Evolutionary conservation across 2,329 filamentous ascomycete genomes (phyloP), one percentile per base, ranked within the genome.

Genomic region (Macroventuria anomochaeta): DNA sequence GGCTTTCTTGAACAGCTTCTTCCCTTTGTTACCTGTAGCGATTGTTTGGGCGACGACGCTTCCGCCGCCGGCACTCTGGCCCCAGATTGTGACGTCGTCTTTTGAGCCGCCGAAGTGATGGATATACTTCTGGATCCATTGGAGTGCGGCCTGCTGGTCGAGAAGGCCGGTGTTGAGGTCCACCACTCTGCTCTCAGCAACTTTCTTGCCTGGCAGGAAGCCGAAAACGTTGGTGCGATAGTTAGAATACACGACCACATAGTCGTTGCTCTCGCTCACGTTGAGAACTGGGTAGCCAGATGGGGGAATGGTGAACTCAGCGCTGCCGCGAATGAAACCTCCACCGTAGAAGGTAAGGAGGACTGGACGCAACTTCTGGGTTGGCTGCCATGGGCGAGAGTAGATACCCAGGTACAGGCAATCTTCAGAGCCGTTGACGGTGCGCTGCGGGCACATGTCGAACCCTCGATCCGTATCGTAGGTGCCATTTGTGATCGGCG

Each of bases 341-440:
- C 85, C 85, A 46, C 85, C 85, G 64, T 84, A 85, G 64, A 85
- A 86, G 3, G 80, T 79, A 3, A 87, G 79, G 0, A 88, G 77
- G 0, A 88, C 84, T 0, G 85, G 85, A 2, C 82, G 76, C 1
- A 79, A 69, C n/a, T 76, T 64, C 3, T 70, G 63, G 20, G 47
- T 39, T 1, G 66, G 65, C 1, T 66, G 72, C 83, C 84, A 87
- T 3, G 84, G 85, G 0, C 84, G 79, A 4, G 82, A 80, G 70
- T 85, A 87, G 0, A 88, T 72, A 10, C 83, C 83, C 2, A 88
- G 77, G 55, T 85, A 86, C 12, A 87, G 74, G 59, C 85, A 87
- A 62, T 87, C 84, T 73, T 87, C 85, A 36, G 82, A 83, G 10
- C 81, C 74, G 31, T 75, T 76, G 48, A 80, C 81, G 0, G 81